Evolutionary conservation across 371 early-diverging fungal genomes (phyloP), one percentile per base, ranked within the genome.

Genomic region (Mucor indicus): DNA sequence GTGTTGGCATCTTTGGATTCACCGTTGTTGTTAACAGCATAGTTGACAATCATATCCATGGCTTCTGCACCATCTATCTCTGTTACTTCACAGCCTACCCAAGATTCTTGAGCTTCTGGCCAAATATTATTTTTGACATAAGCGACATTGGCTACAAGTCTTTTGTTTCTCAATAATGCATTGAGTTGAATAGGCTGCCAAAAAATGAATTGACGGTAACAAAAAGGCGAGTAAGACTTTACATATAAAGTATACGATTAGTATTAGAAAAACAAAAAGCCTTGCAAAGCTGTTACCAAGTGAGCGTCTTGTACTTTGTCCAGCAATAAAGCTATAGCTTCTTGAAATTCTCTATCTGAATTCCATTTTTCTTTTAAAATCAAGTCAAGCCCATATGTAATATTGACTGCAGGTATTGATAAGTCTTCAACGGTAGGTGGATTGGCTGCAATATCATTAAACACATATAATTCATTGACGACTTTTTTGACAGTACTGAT

Each of bases 141-240:
- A 4, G 75, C 75, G 3, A 75, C 69, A n/a, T 75, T 75, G 24
- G 66, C 54, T 6, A 75, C 57, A 8, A 63, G 50, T n/a, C 65
- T 50, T 17, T 62, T 49, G 44, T 69, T 62, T 39, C 75, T 59
- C 9, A 75, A 53, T 9, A 75, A 38, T 4, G 75, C 57, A 37
- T 75, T 75, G 11, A 75, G 57, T 48, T 75, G 75, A 42, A 75
- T 75, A 2, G 75, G 72, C 32, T 75, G 75, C 75, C 75, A 75
- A n/a, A 75, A 75, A 13, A 75, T 55, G 27, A 75, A 75, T 42
- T 75, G 75, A 20, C 75, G 69, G 29, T 75, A 75, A 32, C 75
- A 75, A 32, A 63, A 72, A 10, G 75, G 75, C 4, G 69, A 62
- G 39, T 75, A 75, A 21, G 67, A 68, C 75, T n/a, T n/a, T 74